A percentile compares a stretch with the other conserved stretches of the same genome.
phyloP scores from a whole-genome alignment of 2,329 filamentous ascomycete species.

The Septoria linicola region DNA sequence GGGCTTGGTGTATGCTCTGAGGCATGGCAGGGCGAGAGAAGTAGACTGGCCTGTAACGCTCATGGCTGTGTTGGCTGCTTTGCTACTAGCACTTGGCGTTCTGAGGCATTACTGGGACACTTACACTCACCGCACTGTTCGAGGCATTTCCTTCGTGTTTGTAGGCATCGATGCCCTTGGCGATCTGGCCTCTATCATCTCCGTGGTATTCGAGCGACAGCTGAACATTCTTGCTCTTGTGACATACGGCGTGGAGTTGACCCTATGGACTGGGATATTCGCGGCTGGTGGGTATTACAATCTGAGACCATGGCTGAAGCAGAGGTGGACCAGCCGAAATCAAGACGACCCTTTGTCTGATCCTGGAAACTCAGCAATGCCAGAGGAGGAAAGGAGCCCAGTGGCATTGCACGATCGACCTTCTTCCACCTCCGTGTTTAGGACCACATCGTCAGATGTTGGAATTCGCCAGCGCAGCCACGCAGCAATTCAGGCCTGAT shows the following conservation, averaged over 20 bases:
- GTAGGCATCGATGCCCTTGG: constrained; percentile 68
- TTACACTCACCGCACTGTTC: constrained; percentile 62
- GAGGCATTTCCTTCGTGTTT: constrained; percentile 71
- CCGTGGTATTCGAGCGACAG: constrained; percentile 60
- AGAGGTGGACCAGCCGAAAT: constrained; percentile 25
- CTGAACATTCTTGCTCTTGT: constrained; percentile 63
- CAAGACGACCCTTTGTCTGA: neutral
- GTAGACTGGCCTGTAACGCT: constrained; percentile 62
- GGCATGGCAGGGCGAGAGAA: constrained; percentile 45
- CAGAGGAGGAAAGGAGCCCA: constrained; percentile 1
- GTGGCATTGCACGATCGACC: constrained; percentile 52
- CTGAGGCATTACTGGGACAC: constrained; percentile 70
- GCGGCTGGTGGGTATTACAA: constrained; percentile 66
- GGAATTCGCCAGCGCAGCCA: constrained; percentile 29
- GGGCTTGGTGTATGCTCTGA: constrained; percentile 58
- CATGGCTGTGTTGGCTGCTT: constrained; percentile 66
- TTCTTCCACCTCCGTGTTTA: constrained; percentile 64
- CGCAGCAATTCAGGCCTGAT: constrained; percentile 6
- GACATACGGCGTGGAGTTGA: constrained; percentile 66
- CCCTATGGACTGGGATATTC: constrained; percentile 67
- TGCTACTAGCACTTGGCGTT: constrained; percentile 64
- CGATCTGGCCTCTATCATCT: constrained; percentile 65
- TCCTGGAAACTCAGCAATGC: neutral
- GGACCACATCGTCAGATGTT: constrained; percentile 52
- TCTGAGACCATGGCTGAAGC: constrained; percentile 57